Conservation (phyloP, 1,139 yeast genomes). For the Sugiyamaella novakii region DNA sequence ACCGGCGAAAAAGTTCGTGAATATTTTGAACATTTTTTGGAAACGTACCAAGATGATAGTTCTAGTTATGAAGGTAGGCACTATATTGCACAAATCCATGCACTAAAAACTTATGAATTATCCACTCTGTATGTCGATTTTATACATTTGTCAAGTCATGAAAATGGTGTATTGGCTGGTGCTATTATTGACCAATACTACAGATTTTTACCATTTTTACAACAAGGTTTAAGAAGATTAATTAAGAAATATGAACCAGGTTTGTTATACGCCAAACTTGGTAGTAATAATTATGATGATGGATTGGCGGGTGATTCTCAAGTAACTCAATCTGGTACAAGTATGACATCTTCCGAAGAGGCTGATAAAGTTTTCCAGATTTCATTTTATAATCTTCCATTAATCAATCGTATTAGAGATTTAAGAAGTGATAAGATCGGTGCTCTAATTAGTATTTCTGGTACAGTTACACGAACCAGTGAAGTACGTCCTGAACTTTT, state of each 20-base stretch:
- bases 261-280: slow-evolving; percentile 45
- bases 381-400: slow-evolving; percentile 84
- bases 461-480: slow-evolving; percentile 95
- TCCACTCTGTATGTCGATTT: slow-evolving; percentile 85
- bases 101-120: slow-evolving; percentile 75
- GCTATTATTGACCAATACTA: slow-evolving; percentile 92
- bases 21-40: slow-evolving; percentile 82
- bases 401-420: slow-evolving; percentile 84
- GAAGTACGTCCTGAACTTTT: slow-evolving; percentile 96
- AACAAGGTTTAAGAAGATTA: slow-evolving; percentile 70
- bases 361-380: slow-evolving; percentile 83
- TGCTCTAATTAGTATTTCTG: slow-evolving; percentile 78
- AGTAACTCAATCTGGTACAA: slow-evolving; percentile 31
- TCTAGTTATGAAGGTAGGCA: slow-evolving; percentile 50
- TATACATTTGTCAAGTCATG: slow-evolving; percentile 71
- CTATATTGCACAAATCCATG: slow-evolving; percentile 78
- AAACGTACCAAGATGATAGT: slow-evolving; percentile 54
- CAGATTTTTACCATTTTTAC: slow-evolving; percentile 83
- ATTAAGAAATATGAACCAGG: slow-evolving; percentile 78
- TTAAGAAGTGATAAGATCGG: slow-evolving; percentile 90
- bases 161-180: slow-evolving; percentile 84
- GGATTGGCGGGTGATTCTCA: slow-evolving; percentile 23
- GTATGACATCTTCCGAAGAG: slow-evolving; percentile 44
- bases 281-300: slow-evolving; percentile 22
- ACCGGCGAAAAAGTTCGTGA: slow-evolving; percentile 94